A percentile compares a stretch with the other conserved stretches of the same genome.
Conservation (phyloP, 2,329 filamentous ascomycete species). For the Colletotrichum zoysiae region DNA sequence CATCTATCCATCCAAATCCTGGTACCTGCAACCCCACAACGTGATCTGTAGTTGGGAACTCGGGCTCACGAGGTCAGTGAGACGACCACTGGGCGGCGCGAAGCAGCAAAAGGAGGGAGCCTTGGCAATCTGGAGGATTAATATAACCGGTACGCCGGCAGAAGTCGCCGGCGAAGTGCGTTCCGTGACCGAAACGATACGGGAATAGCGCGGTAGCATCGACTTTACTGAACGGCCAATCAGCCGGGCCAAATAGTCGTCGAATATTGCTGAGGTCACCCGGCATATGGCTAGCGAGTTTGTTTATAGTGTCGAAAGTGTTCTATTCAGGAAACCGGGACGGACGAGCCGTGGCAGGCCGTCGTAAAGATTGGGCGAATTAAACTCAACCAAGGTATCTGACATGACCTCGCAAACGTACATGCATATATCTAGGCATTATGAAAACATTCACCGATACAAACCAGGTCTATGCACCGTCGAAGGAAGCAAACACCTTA, state of each 20-base stretch:
- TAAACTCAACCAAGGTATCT: neutral
- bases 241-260: neutral
- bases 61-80: neutral
- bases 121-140: conserved; percentile 18
- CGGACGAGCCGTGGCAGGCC: neutral
- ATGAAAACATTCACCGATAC: neutral
- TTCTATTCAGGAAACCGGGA: neutral
- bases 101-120: no score
- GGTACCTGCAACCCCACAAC: neutral
- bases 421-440: neutral
- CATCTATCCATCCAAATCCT: neutral
- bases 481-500: neutral
- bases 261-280: neutral
- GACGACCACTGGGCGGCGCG: neutral
- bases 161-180: conserved; percentile 22
- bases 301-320: neutral
- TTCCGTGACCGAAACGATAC: conserved; percentile 17
- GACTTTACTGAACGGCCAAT: neutral
- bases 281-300: neutral
- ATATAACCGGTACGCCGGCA: conserved; percentile 30
- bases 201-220: neutral
- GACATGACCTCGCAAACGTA: neutral
- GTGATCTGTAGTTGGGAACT: no score
- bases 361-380: neutral
- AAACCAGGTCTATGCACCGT: neutral